Evolutionary conservation across 371 early-diverging fungal species (phyloP).

Genomic region (Racocetra persica): DNA sequence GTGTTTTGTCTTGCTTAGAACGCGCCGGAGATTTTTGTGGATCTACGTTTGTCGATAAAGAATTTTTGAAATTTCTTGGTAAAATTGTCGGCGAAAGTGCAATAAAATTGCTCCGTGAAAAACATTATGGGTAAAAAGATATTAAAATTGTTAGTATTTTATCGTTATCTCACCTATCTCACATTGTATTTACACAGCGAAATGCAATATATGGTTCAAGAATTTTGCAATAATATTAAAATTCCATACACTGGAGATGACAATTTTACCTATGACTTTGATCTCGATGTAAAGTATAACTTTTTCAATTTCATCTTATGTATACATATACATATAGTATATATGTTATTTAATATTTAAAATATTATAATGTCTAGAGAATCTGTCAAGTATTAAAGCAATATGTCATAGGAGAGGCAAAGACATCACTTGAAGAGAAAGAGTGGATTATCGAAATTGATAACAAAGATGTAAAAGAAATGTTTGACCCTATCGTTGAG

Average conservation of each 20-base stretch:
- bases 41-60: conserved; percentile 34
- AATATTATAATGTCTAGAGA: conserved; percentile 49
- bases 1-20: neutral
- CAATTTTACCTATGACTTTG: neutral
- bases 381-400: conserved; percentile 16
- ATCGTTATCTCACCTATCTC: too few relatives aligned
- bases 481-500: conserved; percentile 69
- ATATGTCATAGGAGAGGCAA: neutral
- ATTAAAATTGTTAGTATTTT: neutral
- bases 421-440: conserved; percentile 4
- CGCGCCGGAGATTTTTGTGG: conserved; percentile 24
- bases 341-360: neutral
- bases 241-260: conserved; percentile 18
- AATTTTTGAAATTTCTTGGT: conserved; percentile 10
- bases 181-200: too few relatives aligned
- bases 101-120: conserved; percentile 8
- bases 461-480: conserved; percentile 4
- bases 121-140: conserved; percentile 30
- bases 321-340: too few relatives aligned
- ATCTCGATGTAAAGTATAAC: neutral
- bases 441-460: conserved; percentile 37
- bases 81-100: neutral
- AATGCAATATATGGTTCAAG: neutral
- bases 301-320: too few relatives aligned
- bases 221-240: conserved; percentile 2